Base-by-base conservation (phyloP, 371 early-diverging fungal genomes). In the Gilbertella persicaria region DNA sequence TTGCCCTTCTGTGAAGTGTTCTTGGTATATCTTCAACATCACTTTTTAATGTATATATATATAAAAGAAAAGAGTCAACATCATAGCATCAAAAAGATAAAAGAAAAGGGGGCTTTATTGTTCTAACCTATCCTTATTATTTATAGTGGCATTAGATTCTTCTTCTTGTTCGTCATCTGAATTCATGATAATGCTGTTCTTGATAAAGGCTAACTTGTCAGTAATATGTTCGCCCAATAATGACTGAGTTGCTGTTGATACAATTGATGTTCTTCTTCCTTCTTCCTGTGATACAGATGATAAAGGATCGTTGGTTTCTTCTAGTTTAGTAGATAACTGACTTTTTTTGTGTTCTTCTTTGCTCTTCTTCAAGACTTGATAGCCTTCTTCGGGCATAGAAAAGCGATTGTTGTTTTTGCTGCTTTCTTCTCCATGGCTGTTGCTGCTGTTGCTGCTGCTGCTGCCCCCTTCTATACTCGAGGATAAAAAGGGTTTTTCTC, bases 311-410 rank as follows among this genome's bases (percentile, higher is more conserved):
- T n/a, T 5, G 0, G n/a, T 24, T 26, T 62, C 50, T 9, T 73
- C 73, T 23, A 67, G 70, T 33, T 67, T 69, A 45, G 74, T 75
- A 24, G 79, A 71, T 23, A 83, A 41, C 45, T 80, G 77, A 10
- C 67, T 74, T 50, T 82, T 71, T 87, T 87, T 87, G 35, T 85
- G 82, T 21, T 14, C 0, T 29, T 50, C 14, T 14, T 53, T 38
- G n/a, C 24, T 8, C n/a, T 39, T 53, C 9, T 53, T 53, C 17
- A 38, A 23, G 2, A 39, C 39, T 29, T 38, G 29, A 45, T 37
- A 49, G 14, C 45, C 52, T 16, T 58, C 47, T 46, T 50, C 35
- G 0, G 58, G 28, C 41, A 51, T 51, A 12, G 58, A 51, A 29
- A 58, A 45, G 19, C 50, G 20, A 1, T 50, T 50, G n/a, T 50